phyloP scores from a whole-genome alignment of 1,139 yeast genomes.

The Kodamaea fungicola region DNA sequence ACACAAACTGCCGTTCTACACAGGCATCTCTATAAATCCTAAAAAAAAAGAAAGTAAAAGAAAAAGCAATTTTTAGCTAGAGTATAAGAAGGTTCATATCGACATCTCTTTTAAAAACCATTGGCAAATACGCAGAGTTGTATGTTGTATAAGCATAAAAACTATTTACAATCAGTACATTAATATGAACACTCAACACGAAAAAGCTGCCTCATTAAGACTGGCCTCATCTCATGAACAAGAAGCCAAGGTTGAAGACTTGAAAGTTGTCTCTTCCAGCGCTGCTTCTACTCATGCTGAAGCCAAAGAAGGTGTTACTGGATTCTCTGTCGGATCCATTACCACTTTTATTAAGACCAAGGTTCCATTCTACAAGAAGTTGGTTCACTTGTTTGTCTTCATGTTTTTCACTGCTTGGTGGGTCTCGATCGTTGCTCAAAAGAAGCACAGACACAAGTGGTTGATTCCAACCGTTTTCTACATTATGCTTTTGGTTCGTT shows the following conservation, averaged over 20 bases:
- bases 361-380: constrained; percentile 16
- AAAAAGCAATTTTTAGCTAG: too few species aligned
- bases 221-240: background rate
- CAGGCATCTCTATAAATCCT: too few species aligned
- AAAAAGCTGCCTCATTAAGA: constrained; percentile 2
- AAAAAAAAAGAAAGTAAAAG: too few species aligned
- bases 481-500: constrained; percentile 51
- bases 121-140: background rate
- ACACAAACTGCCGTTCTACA: too few species aligned
- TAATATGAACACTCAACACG: constrained; percentile 5
- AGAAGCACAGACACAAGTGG: constrained; percentile 54
- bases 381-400: constrained; percentile 31
- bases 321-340: constrained; percentile 1
- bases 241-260: constrained; percentile 2
- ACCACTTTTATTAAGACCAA: constrained; percentile 7
- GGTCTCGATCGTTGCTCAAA: constrained; percentile 55
- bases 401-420: constrained; percentile 66
- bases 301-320: constrained; percentile 2
- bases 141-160: constrained; percentile 8
- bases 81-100: too few species aligned
- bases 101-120: too few species aligned
- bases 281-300: constrained; percentile 2
- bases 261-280: constrained; percentile 1
- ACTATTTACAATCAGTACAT: constrained; percentile 14
- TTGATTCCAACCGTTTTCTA: constrained; percentile 60